A percentile compares a stretch with the other conserved stretches of the same genome.
phyloP scores from a whole-genome alignment of 1,284 basidiomycete species.

The Cutaneotrichosporon cavernicola region DNA sequence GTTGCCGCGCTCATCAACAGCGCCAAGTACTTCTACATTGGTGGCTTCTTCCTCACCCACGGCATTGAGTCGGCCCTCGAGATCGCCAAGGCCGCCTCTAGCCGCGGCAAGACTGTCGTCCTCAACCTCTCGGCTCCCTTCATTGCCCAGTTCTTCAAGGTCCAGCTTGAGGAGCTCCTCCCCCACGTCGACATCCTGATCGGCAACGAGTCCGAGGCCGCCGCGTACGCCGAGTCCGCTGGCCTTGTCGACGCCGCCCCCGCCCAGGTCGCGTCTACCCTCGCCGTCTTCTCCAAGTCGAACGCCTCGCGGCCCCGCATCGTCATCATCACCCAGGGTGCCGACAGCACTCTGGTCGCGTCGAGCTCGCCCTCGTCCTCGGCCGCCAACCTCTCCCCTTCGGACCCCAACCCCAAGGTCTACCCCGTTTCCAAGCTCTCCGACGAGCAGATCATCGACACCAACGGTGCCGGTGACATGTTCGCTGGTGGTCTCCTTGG shows the following conservation, averaged over 20 bases:
- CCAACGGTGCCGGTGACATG: constrained; percentile 98
- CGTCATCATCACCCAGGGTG: constrained; percentile 90
- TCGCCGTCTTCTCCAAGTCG: constrained; percentile 65
- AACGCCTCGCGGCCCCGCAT: constrained; percentile 72
- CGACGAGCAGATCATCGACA: constrained; percentile 82
- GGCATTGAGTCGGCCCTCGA: constrained; percentile 73
- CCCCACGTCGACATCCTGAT: constrained; percentile 83
- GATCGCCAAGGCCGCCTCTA: constrained; percentile 77
- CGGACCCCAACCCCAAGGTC: constrained; percentile 56
- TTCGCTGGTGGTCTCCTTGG: constrained; percentile 98
- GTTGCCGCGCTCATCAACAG: constrained; percentile 74
- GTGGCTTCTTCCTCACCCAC: constrained; percentile 97
- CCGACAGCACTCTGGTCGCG: constrained; percentile 77
- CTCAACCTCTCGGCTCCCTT: constrained; percentile 97
- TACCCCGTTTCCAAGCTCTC: constrained; percentile 66
- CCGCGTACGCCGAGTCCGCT: constrained; percentile 73
- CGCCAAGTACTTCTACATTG: constrained; percentile 90
- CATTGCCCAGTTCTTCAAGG: constrained; percentile 91
- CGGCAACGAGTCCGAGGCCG: constrained; percentile 93
- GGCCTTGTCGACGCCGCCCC: constrained; percentile 62
- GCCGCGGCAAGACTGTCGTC: constrained; percentile 75
- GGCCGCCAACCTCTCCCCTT: constrained; percentile 47
- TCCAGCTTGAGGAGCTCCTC: constrained; percentile 74
- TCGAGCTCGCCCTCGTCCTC: constrained; percentile 61
- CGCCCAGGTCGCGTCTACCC: constrained; percentile 65